Percentiles rank a stretch among this genome's conserved stretches.
These are phyloP conservation scores for Globisporangium alternatum DNA, from an alignment of 352 stramenopile genomes.

Conservation along the genomic window DNA sequence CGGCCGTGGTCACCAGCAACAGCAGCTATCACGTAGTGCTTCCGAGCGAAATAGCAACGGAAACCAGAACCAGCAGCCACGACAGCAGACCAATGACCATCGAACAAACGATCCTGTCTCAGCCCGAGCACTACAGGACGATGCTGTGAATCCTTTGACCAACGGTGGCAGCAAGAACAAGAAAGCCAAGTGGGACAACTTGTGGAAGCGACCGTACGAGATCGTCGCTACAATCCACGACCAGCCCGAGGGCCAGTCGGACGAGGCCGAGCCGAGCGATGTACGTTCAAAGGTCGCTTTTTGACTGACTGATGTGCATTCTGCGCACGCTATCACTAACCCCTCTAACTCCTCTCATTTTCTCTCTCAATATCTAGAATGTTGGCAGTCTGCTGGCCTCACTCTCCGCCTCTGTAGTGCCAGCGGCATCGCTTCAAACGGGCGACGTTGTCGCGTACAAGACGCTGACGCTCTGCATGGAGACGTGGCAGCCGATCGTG, in stretches of 20 bases:
- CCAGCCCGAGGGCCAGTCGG: conserved; percentile 11
- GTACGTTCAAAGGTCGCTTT: neutral
- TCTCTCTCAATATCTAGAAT: conserved; percentile 18
- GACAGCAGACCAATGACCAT: neutral
- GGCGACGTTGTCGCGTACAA: conserved; percentile 70
- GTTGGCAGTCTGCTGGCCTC: conserved; percentile 25
- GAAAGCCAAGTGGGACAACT: conserved; percentile 37
- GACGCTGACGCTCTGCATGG: conserved; percentile 68
- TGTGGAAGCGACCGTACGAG: conserved; percentile 81
- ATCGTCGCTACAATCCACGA: conserved; percentile 63
- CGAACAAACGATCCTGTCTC: neutral
- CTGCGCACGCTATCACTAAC: neutral
- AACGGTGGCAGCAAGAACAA: conserved; percentile 15
- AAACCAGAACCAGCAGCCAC: neutral
- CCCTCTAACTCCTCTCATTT: neutral
- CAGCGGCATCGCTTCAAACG: conserved; percentile 18
- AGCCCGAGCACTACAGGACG: neutral
- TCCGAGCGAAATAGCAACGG: neutral
- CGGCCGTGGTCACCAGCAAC: neutral
- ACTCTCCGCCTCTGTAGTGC: conserved; percentile 24
- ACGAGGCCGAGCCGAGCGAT: neutral
- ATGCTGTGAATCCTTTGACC: neutral
- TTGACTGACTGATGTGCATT: too few species aligned
- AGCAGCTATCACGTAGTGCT: neutral
- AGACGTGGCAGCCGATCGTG: conserved; percentile 71